Percentiles rank a stretch among this genome's conserved stretches.
These are phyloP conservation scores for Rhinocladiella similis DNA, from an alignment of 2,329 filamentous ascomycete genomes.

Conservation along the genomic window DNA sequence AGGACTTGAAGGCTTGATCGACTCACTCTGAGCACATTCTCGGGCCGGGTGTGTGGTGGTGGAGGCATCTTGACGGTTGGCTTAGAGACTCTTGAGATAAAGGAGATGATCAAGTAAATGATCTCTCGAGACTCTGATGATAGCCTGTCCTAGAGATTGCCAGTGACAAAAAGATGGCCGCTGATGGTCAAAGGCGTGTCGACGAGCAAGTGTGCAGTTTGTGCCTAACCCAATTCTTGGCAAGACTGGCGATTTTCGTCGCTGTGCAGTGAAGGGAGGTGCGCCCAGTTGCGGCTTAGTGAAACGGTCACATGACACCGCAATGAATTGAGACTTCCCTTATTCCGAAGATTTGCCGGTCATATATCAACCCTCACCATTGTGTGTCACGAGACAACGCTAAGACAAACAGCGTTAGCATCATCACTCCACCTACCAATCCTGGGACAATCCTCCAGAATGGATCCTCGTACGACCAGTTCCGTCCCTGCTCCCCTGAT, in stretches of 20 bases:
- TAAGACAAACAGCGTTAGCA: not conserved
- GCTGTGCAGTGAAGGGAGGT: too few species aligned
- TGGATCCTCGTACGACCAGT: conserved; percentile 9
- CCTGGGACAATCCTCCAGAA: conserved; percentile 1
- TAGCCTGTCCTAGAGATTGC: conserved; percentile 30
- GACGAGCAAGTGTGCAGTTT: not conserved
- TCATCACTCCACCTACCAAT: not conserved
- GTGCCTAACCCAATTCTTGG: not conserved
- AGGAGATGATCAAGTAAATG: conserved; percentile 27
- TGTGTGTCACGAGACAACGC: not conserved
- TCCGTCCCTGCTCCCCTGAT: conserved; percentile 4
- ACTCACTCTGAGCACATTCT: conserved; percentile 89
- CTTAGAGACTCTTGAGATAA: conserved; percentile 5
- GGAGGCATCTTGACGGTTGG: conserved; percentile 70
- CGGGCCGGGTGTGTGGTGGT: conserved; percentile 93
- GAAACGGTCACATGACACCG: not conserved
- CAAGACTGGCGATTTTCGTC: not conserved
- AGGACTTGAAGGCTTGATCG: conserved; percentile 17
- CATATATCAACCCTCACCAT: not conserved
- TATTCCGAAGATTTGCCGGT: not conserved
- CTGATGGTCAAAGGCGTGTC: not conserved
- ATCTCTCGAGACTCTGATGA: conserved; percentile 29
- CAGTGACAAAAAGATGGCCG: conserved; percentile 3
- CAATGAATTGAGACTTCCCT: not conserved
- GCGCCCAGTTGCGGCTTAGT: not conserved